Base-by-base conservation (phyloP, 2,329 filamentous ascomycete genomes). In the Aspergillus japonicus region DNA sequence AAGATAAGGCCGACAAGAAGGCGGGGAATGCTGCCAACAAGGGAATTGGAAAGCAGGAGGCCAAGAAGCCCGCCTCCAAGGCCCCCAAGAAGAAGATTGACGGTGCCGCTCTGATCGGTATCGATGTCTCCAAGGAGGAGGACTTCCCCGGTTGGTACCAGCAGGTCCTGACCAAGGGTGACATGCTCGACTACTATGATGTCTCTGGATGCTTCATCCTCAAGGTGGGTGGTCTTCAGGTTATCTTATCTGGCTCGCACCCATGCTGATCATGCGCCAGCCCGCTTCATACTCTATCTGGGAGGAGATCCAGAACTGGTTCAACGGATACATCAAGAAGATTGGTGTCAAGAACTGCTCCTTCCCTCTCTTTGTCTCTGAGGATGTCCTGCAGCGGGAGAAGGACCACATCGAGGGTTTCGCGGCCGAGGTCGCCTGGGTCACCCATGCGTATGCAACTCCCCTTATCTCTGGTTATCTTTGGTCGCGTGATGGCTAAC, bases 381-480 rank as follows among this genome's bases (percentile, higher is more conserved):
- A 91, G 72, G 96, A 96, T 79, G 96, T 96, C 47, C 81, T 99
- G 65, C 82, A 88, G 74, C 80, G 83, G 75, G 93, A 97, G 79
- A 97, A 97, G 84, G 91, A 95, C 71, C 95, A 99, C 77, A 90
- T 99, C 63, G 94, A 99, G 78, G 95, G 95, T n/a, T 99, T 99
- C 76, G 95, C 95, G 55, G 93, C 95, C 49, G 80, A 82, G 63
- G 80, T 82, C 52, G 80, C 80, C 53, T 82, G 80, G 80, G 80
- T 82, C 55, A 82, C 80, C 53, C 80, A 82, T 68, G 78, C 78
- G 77, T 79, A 77, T 61, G 71, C 50, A 31, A 24, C 47, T 42
- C 16, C 16, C 33, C 33, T 35, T 61, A 42, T 35, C 12, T 14
- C 10, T 61, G 47, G 29, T 61, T 65, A 52, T 51, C 44, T 54